Evolutionary conservation across 73 alveolate genomes (phyloP).

Genomic region (Stentor coeruleus): DNA sequence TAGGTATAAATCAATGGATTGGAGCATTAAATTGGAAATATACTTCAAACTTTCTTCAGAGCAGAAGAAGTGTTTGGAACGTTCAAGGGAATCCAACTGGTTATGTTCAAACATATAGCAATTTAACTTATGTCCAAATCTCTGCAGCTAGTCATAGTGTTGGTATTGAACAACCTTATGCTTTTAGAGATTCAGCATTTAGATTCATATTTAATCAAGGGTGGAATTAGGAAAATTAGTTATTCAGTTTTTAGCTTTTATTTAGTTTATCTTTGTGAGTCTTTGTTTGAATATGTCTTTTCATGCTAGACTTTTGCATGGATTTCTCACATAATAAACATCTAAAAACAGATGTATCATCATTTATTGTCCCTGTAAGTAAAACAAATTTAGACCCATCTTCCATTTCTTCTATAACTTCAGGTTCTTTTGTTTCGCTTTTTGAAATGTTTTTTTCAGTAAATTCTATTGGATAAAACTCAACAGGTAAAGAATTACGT

Average conservation of each 20-base stretch:
- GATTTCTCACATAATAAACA: conserved; percentile 19
- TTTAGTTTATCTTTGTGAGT: conserved; percentile 16
- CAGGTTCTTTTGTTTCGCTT: background rate
- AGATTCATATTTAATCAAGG: background rate
- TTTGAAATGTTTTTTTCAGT: background rate
- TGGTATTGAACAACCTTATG: background rate
- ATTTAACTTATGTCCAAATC: background rate
- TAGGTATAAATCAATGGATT: background rate
- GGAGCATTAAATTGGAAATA: background rate
- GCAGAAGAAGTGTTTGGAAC: background rate
- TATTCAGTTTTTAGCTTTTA: background rate
- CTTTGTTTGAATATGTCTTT: conserved; percentile 19
- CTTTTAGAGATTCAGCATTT: background rate
- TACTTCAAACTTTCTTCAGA: background rate
- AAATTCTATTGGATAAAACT: conserved; percentile 10
- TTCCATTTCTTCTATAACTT: conserved; percentile 7
- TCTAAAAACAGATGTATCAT: background rate
- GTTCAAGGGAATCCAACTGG: background rate
- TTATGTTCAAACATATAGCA: background rate
- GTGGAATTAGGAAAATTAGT: background rate
- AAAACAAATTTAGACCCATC: conserved; percentile 16
- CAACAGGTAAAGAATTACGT: background rate
- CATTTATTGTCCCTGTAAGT: background rate
- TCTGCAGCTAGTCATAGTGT: background rate
- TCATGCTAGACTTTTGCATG: conserved; percentile 18